Evolutionary conservation across 208 protist species (phyloP), one percentile per base, ranked within the genome.

Genomic region (Tetramitus jugosus): DNA sequence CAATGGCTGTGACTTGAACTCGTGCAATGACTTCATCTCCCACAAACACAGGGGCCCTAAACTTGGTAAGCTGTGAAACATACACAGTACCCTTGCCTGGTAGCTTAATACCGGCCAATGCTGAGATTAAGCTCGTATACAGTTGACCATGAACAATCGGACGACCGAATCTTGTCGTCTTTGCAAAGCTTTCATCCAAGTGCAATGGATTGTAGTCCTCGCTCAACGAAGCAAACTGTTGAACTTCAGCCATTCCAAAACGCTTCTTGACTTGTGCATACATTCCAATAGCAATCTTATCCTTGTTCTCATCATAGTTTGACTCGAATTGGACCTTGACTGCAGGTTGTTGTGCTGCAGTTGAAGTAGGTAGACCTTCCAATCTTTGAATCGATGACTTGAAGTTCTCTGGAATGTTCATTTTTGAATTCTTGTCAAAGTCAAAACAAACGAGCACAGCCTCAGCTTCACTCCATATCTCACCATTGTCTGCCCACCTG

Each of bases 161-260:
- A 49, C 35, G 43, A 8, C 35, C 35, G 20, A 71, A 71, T 42
- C 65, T 26, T 35, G 65, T 71, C 20, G 26, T 71, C 10, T 10
- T 49, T n/a, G 65, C 65, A 49, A 71, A 71, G 43, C 49, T 40
- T 33, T 29, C 65, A 71, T 71, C 33, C 17, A 71, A 49, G 31
- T 71, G 65, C 43, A 71, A 13, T 29, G 65, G 65, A 49, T 71
- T 71, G 39, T 52, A 71, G 49, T 71, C 65, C 35, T 71, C 65
- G 49, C 4, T 31, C 39, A 71, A 49, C 26, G 43, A 35, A 20
- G 65, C 65, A 49, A 71, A 71, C 49, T 49, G 26, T 33, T 71
- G 29, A 29, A 71, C 65, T 37, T 71, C 39, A 35, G 26, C 65
- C 4, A 49, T 29, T 52, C 20, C 35, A 37, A 40, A 71, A 17